Conservation (phyloP, 2,329 filamentous ascomycete species). For the Thelonectria rubi region DNA sequence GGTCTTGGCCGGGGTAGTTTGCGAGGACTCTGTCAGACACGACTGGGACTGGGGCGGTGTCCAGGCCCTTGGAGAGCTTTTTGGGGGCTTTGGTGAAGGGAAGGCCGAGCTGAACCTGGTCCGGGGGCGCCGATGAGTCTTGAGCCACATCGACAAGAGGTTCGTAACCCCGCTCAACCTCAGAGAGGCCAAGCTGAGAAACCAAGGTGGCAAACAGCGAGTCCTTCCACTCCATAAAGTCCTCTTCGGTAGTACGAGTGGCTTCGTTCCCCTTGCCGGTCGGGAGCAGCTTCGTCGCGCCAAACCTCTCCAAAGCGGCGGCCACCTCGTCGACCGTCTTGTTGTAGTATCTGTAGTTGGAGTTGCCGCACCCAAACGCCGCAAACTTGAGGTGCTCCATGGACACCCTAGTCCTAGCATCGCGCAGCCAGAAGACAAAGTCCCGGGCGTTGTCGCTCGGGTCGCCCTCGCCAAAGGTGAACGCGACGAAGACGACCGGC, state of each 20-base stretch:
- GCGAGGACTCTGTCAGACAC: conserved; percentile 4
- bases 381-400: conserved; percentile 16
- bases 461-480: conserved; percentile 23
- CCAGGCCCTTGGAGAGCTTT: neutral
- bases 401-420: neutral
- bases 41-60: conserved; percentile 19
- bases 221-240: conserved; percentile 25
- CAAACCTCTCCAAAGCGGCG: conserved; percentile 3
- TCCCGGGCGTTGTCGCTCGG: conserved; percentile 22
- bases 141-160: conserved; percentile 16
- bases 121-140: neutral
- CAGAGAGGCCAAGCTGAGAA: conserved; percentile 10
- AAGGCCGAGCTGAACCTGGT: conserved; percentile 1
- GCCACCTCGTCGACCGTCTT: conserved; percentile 10
- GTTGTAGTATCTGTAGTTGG: conserved; percentile 22
- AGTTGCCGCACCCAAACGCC: conserved; percentile 23
- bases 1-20: conserved; percentile 6
- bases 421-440: conserved; percentile 12
- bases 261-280: conserved; percentile 22
- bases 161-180: conserved; percentile 15
- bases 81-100: conserved; percentile 13
- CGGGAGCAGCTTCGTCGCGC: conserved; percentile 6
- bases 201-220: conserved; percentile 7
- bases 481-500: conserved; percentile 16
- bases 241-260: conserved; percentile 20